These are phyloP conservation scores for Pseudotsuga menziesii DNA, from an alignment of 75 land plant genomes.

Conservation along the genomic window DNA sequence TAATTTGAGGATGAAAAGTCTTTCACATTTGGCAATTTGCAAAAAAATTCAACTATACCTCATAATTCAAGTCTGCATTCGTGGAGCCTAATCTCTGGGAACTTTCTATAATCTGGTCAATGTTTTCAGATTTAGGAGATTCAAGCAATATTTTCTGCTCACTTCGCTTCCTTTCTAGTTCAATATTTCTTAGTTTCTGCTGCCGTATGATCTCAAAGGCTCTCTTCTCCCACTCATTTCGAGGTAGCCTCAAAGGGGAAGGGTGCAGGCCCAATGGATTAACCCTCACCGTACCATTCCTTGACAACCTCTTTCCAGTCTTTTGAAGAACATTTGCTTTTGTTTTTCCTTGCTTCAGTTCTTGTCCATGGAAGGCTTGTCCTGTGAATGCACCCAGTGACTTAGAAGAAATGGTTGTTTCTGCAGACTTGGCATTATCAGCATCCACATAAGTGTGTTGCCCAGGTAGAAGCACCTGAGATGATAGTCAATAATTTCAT, in stretches of 20 bases:
- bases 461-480: constrained; percentile 1
- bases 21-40: not conserved
- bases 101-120: not conserved
- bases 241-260: not conserved
- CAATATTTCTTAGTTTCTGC: constrained; percentile 3
- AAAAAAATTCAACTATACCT: not conserved
- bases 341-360: not conserved
- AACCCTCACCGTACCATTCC: not conserved
- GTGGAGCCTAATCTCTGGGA: not conserved
- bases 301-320: not conserved
- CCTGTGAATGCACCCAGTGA: not conserved
- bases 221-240: not conserved
- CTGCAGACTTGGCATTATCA: not conserved
- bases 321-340: constrained; percentile 1
- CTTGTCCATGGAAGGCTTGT: not conserved
- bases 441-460: not conserved
- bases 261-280: not conserved
- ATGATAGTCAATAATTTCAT: not conserved
- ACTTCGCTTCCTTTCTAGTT: not conserved
- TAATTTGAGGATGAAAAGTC: not conserved
- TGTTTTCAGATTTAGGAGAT: not conserved
- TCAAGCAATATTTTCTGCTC: not conserved
- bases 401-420: not conserved
- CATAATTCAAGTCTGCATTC: not conserved
- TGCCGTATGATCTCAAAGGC: not conserved